Percentiles rank a stretch among this genome's conserved stretches.
Evolutionary conservation across 768 basidiomycete species (phyloP).

Genomic region (Pilatotrama ljubarskyi): DNA sequence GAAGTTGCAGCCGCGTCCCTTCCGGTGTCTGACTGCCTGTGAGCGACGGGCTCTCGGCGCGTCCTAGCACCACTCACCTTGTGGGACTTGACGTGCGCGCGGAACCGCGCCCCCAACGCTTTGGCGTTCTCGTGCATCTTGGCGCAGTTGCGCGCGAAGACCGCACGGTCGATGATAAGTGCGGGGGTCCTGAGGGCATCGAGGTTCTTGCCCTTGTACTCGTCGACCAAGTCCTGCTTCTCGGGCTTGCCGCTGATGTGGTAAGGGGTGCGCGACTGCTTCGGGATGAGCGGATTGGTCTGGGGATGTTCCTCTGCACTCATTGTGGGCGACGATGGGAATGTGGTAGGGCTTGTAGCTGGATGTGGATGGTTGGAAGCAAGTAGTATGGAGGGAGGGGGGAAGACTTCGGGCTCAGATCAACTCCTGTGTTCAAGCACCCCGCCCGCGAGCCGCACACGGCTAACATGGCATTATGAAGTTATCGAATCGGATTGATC

Average conservation of each 20-base stretch:
- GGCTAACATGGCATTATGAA: neutral
- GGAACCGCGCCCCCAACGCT: slow-evolving; percentile 68
- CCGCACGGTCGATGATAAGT: slow-evolving; percentile 69
- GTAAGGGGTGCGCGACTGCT: slow-evolving; percentile 51
- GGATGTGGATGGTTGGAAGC: neutral
- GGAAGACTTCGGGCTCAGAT: neutral
- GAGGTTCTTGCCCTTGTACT: slow-evolving; percentile 60
- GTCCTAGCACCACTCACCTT: slow-evolving; percentile 47
- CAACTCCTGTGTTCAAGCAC: neutral
- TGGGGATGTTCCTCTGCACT: slow-evolving; percentile 19
- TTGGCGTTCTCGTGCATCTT: slow-evolving; percentile 68
- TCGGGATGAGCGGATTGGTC: slow-evolving; percentile 24
- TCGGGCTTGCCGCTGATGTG: slow-evolving; percentile 40
- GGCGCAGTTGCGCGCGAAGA: slow-evolving; percentile 74
- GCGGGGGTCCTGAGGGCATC: slow-evolving; percentile 71
- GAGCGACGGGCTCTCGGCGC: neutral
- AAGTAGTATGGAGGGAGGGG: neutral
- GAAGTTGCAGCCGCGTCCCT: slow-evolving; percentile 69
- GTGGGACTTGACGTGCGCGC: slow-evolving; percentile 85
- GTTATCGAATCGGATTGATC: slow-evolving; percentile 22
- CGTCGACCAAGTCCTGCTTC: slow-evolving; percentile 50
- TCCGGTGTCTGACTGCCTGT: slow-evolving; percentile 54
- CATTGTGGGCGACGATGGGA: slow-evolving; percentile 5
- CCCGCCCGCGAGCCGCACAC: neutral
- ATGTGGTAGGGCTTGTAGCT: neutral